Base-by-base conservation (phyloP, 805 yeast species). In the Candida caryicola region DNA sequence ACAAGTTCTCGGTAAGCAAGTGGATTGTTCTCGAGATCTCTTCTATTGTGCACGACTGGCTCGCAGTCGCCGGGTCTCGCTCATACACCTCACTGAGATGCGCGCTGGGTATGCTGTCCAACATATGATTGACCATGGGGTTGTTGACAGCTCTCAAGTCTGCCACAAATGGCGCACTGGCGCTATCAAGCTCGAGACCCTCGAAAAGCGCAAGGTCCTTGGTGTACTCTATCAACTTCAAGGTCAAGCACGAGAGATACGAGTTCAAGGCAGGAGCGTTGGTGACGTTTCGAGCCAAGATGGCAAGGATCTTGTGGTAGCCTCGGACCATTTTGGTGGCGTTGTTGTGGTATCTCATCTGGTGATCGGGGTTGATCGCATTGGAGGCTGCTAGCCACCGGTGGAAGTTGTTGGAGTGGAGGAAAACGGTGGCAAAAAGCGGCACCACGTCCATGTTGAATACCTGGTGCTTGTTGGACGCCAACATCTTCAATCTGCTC, bases 311-410 rank as follows among this genome's bases (percentile, higher is more conserved):
- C 36, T 57, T 58, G n/a, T 48, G 29, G 31, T 47, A 53, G 2
- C 68, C 67, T 16, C 39, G 42, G 5, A 57, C 29, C 29, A 62
- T 44, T 37, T 59, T 64, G 6, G 51, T 38, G 8, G 45, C 29
- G 36, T 61, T 62, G 13, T 46, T 45, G 6, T 36, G 23, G 41
- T 54, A 51, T 37, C 55, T 59, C 4, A 25, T 31, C 17, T 26
- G 19, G n/a, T 45, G 37, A 9, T 40, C 44, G 2, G 38, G 17
- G 19, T 33, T 23, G 8, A 34, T 13, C 5, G 31, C 37, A 18
- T 39, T 29, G 2, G 50, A 39, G 26, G 31, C 31, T 5, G 31
- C 14, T 15, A 57, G 27, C 69, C 69, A 64, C 25, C 41, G 37
- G 5, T 31, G 38, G 27, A 60, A 50, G 33, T 47, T 45, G 27